Conservation (phyloP, 2,329 filamentous ascomycete species). For the Aspergillus floridensis region DNA sequence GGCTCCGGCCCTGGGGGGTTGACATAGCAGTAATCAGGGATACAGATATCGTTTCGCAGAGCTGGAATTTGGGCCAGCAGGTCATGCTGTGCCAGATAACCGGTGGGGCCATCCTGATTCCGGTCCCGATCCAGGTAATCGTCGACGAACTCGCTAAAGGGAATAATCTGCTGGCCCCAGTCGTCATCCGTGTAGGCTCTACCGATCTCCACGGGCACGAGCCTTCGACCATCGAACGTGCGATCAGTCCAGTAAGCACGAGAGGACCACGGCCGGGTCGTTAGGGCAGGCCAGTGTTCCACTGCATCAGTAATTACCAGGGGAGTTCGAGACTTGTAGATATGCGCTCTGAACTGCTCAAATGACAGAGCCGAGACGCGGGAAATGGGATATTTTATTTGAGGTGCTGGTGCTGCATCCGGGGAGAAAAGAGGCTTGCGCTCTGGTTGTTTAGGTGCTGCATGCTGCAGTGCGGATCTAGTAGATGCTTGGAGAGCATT, state of each 20-base stretch:
- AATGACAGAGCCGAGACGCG: slow-evolving; percentile 52
- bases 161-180: slow-evolving; percentile 80
- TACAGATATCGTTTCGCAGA: slow-evolving; percentile 69
- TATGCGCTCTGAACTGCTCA: slow-evolving; percentile 60
- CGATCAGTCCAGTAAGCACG: slow-evolving; percentile 69
- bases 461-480: neutral
- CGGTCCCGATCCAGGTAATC: slow-evolving; percentile 51
- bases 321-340: slow-evolving; percentile 54
- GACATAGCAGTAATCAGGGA: slow-evolving; percentile 83
- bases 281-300: slow-evolving; percentile 74
- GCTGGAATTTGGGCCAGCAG: slow-evolving; percentile 78
- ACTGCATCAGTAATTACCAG: slow-evolving; percentile 68
- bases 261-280: slow-evolving; percentile 65
- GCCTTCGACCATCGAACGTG: slow-evolving; percentile 72
- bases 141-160: slow-evolving; percentile 68
- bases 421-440: slow-evolving; percentile 34
- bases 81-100: slow-evolving; percentile 90
- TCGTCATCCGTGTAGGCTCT: slow-evolving; percentile 80
- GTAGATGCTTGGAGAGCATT: slow-evolving; percentile 28
- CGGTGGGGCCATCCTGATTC: slow-evolving; percentile 43
- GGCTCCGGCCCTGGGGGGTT: slow-evolving; percentile 58
- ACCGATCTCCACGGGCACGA: slow-evolving; percentile 84
- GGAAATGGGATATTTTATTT: slow-evolving; percentile 37
- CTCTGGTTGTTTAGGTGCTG: neutral
- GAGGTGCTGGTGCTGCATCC: slow-evolving; percentile 32